These are phyloP conservation scores for Thozetella sp. DNA, from an alignment of 495 filamentous ascomycete genomes.

Conservation along the genomic window DNA sequence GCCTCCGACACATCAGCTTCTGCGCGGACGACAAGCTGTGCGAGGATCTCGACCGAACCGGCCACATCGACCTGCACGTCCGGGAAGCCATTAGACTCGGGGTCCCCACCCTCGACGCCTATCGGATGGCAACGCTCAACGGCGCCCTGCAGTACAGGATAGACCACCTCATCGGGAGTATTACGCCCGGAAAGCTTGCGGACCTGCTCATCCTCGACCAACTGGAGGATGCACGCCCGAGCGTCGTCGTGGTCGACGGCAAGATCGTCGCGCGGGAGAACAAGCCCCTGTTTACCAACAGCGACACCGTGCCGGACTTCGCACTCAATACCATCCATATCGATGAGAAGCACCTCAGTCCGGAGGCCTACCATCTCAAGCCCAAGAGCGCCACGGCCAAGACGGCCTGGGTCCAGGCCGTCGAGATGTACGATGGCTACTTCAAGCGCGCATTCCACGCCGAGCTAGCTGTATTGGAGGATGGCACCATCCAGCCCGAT, in stretches of 20 bases:
- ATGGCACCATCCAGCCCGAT: background rate
- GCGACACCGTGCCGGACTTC: background rate
- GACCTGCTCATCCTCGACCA: background rate
- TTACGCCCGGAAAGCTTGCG: background rate
- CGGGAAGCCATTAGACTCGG: background rate
- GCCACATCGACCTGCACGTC: background rate
- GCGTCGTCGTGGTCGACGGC: background rate
- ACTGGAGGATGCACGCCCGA: background rate
- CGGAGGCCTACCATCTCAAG: background rate
- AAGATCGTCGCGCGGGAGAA: background rate
- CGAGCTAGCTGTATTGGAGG: background rate
- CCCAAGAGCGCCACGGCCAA: background rate
- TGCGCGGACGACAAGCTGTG: background rate
- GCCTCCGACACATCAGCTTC: background rate
- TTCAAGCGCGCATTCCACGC: background rate
- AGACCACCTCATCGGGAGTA: background rate
- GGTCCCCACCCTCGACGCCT: background rate
- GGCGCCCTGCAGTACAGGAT: background rate
- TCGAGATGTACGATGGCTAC: slow-evolving; percentile 1
- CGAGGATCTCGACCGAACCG: background rate
- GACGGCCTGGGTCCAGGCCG: background rate
- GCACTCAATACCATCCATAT: background rate
- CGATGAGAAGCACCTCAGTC: background rate
- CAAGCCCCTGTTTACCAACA: background rate
- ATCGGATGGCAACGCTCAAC: background rate